Conservation (phyloP, 495 filamentous ascomycete species). For the Xylaria palmicola region DNA sequence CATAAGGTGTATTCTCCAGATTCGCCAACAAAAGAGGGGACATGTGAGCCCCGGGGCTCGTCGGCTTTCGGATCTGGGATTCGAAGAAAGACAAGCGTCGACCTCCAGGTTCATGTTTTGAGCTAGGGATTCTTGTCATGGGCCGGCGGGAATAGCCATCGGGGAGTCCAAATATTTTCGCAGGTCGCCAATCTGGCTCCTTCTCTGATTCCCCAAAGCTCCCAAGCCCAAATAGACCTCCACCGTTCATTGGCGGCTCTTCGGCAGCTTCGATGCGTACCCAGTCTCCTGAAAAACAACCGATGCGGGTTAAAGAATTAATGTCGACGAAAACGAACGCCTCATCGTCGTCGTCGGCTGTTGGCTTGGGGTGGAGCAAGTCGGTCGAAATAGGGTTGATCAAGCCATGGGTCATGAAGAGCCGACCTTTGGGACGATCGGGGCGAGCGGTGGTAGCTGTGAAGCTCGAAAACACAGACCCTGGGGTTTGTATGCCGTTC, state of each 20-base stretch:
- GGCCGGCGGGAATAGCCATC: conserved; percentile 61
- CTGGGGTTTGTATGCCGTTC: conserved; percentile 72
- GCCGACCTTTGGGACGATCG: conserved; percentile 54
- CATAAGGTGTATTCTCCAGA: conserved; percentile 69
- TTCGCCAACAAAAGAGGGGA: conserved; percentile 87
- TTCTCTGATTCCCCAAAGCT: conserved; percentile 51
- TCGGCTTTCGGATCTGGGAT: conserved; percentile 48
- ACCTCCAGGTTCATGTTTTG: conserved; percentile 42
- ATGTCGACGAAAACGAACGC: conserved; percentile 86
- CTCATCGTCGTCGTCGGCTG: conserved; percentile 76
- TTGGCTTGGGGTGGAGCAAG: conserved; percentile 78
- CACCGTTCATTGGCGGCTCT: conserved; percentile 61
- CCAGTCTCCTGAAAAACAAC: conserved; percentile 98
- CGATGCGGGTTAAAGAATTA: conserved; percentile 77
- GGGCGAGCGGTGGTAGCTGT: conserved; percentile 74
- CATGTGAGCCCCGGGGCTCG: conserved; percentile 65
- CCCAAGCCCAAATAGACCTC: conserved; percentile 54
- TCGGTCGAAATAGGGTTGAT: conserved; percentile 70
- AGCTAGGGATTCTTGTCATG: conserved; percentile 51
- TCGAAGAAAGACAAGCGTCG: conserved; percentile 56
- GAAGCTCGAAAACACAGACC: conserved; percentile 81
- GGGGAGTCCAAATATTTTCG: conserved; percentile 82
- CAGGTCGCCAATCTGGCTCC: conserved; percentile 64
- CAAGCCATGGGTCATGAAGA: conserved; percentile 79
- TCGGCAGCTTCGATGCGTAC: conserved; percentile 75